Base-by-base conservation (phyloP, 805 yeast species). In the Starmerella asiatica region DNA sequence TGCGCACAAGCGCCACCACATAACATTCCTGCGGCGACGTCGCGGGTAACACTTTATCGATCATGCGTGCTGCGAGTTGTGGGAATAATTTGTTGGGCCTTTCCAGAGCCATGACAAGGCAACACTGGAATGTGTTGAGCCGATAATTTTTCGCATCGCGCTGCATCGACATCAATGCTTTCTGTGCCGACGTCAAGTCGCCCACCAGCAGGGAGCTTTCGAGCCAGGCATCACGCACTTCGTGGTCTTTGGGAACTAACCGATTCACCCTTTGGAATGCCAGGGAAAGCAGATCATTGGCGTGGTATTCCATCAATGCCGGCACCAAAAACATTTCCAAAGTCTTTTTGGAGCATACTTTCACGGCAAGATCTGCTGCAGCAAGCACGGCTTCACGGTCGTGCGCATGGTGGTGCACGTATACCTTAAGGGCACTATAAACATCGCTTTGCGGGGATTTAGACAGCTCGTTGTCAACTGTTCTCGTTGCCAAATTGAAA, bases 21-120 rank as follows among this genome's bases (percentile, higher is more conserved):
- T 62, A 82, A 2, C 69, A 59, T 44, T 85, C 93, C 49, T 83
- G 93, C 7, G 78, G 71, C 17, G 65, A 62, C 30, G 61, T 48
- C 33, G 67, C 62, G 1, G 88, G 82, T 32, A 62, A 60, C 15
- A 68, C 54, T n/a, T 58, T 57, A 21, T 69, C 73, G 21, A 79
- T 55, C 46, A 78, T 55, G 47, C 76, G 73, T 42, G 66, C 51
- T 0, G 84, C 86, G 26, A 84, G 59, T 42, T 67, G 62, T 1
- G 82, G 76, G 44, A 72, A 72, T 29, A 84, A 57, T 29, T 56
- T 61, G 36, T 53, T 51, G 40, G 70, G 63, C 18, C n/a, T 16
- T 32, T 72, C 48, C 18, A 53, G 29, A 49, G 58, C 68, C 60
- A 61, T 71, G 57, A 15, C 71, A 56, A 46, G 76, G 62, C n/a